Evolutionary conservation across 208 protist species (phyloP).

Genomic region (Acanthamoeba sp.): DNA sequence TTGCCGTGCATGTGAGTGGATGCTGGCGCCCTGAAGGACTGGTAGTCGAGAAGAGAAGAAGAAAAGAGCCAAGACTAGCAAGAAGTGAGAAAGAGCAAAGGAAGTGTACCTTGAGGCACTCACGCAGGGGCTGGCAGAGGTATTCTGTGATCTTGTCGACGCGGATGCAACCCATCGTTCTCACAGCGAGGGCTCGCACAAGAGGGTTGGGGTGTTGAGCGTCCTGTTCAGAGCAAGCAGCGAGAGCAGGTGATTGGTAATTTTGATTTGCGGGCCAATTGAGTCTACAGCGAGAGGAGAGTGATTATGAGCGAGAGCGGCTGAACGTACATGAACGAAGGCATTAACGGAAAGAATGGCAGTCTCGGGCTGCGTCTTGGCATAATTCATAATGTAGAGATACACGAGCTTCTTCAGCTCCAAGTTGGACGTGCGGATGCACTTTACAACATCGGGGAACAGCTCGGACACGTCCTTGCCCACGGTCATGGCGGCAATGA

Average conservation of each 20-base stretch:
- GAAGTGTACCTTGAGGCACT: conserved; percentile 91
- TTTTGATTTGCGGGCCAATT: not conserved
- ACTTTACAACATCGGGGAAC: conserved; percentile 95
- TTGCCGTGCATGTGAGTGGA: too few species aligned
- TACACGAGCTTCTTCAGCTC: conserved; percentile 99
- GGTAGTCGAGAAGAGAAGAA: not conserved
- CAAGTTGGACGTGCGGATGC: conserved; percentile 96
- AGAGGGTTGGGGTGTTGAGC: conserved; percentile 96
- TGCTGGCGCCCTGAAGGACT: too few species aligned
- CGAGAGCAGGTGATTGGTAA: not conserved
- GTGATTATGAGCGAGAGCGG: not conserved
- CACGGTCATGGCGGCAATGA: conserved; percentile 98
- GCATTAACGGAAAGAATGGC: conserved; percentile 98
- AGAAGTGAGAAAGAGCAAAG: not conserved
- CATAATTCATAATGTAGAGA: conserved; percentile 99
- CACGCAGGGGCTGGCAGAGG: conserved; percentile 95
- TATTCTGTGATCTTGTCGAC: conserved; percentile 98
- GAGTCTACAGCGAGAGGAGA: not conserved
- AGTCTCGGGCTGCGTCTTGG: conserved; percentile 96
- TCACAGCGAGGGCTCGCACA: conserved; percentile 97
- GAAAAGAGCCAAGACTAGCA: not conserved
- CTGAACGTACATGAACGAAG: conserved; percentile 91
- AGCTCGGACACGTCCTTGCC: conserved; percentile 97
- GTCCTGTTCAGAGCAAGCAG: conserved; percentile 90
- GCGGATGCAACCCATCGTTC: conserved; percentile 99